Evolutionary conservation across 1,139 yeast genomes (phyloP), one percentile per base, ranked within the genome.

Genomic region (Waltiozyma sp.): DNA sequence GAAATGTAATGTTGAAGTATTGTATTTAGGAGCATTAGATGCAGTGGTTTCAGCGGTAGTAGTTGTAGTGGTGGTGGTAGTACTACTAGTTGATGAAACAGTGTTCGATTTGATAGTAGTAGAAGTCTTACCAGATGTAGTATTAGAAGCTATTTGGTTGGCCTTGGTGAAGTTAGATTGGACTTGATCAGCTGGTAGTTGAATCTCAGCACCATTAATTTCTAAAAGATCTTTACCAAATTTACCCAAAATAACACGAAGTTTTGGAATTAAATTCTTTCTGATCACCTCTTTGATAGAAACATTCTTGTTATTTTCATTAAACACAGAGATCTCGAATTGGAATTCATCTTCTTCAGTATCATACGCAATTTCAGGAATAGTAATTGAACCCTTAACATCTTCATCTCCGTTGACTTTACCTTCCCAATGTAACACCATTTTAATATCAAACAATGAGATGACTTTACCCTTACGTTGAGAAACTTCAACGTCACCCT

Each of bases 391-490:
- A 13, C 98, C 99, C 42, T 67, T 70, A 33, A 70, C 69, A 3
- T 52, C 53, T 11, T 60, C 59, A 10, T 31, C 34, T 10, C 14
- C 61, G 59, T 28, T 56, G 57, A 34, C 65, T 34, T 56, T 54
- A 10, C 94, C 91, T 8, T 62, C 62, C 55, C 79, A 77, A n/a
- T 68, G 70, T 47, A 89, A 61, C 1, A 74, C 78, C 45, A 89
- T 53, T 49, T 79, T 74, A 60, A 93, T 67, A 58, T 91, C 98
- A 62, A 86, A 91, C 47, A 91, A 68, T 3, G 95, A 85, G 55
- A 91, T 89, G 37, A 91, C 94, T 61, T 91, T 89, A 18, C 99
- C 98, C 64, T 93, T 91, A 55, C 98, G 79, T 66, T 91, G 98
- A 49, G 87, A 83, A 31, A 91, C 97, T 59, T 88, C 97, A 48